phyloP scores from a whole-genome alignment of 495 filamentous ascomycete genomes.

The Penicillium ochrochloron region DNA sequence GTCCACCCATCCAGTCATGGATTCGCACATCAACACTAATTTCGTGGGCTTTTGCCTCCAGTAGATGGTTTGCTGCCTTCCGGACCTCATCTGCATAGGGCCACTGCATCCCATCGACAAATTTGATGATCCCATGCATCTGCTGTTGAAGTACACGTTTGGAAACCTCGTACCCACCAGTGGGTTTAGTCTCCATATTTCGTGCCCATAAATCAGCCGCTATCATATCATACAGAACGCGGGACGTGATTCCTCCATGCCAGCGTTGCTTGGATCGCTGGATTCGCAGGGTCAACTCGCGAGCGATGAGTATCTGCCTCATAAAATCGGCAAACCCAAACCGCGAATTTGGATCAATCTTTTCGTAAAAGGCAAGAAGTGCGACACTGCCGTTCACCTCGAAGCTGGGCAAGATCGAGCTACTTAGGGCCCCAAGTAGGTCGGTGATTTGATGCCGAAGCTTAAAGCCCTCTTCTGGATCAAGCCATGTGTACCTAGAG shows the following conservation, averaged over 20 bases:
- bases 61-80: neutral
- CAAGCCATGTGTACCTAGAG: slow-evolving; percentile 6
- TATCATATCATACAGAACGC: neutral
- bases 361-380: neutral
- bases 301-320: neutral
- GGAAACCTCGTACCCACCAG: neutral
- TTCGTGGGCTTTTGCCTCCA: neutral
- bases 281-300: neutral
- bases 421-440: slow-evolving; percentile 5
- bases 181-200: neutral
- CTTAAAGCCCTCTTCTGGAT: neutral
- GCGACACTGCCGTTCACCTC: neutral
- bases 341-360: neutral
- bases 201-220: slow-evolving; percentile 1
- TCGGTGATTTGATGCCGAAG: slow-evolving; percentile 12
- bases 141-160: neutral
- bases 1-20: neutral
- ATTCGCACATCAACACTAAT: neutral
- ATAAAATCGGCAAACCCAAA: slow-evolving; percentile 2
- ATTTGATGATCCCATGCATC: slow-evolving; percentile 14
- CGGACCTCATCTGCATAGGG: slow-evolving; percentile 13
- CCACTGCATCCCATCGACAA: slow-evolving; percentile 16
- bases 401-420: slow-evolving; percentile 6
- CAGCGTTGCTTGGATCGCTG: neutral
- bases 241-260: neutral